Evolutionary conservation across 495 filamentous ascomycete genomes (phyloP).

Genomic region (Aspergillus bertholletiae): DNA sequence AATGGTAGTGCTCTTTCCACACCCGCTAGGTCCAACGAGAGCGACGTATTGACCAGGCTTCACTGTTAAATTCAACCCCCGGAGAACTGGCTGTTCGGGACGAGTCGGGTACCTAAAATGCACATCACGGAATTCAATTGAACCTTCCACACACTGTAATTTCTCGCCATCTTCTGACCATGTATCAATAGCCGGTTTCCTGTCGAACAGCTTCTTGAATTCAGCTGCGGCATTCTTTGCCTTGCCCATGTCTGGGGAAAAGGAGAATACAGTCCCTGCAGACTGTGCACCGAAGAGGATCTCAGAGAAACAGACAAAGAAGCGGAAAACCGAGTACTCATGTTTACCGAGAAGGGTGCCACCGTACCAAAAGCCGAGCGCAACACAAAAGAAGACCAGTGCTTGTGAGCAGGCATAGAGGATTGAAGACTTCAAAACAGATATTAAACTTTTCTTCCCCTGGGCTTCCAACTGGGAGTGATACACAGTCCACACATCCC

Average conservation of each 20-base stretch:
- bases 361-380: slow-evolving; percentile 94
- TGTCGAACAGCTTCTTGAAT: slow-evolving; percentile 76
- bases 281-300: slow-evolving; percentile 82
- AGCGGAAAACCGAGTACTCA: slow-evolving; percentile 72
- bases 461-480: slow-evolving; percentile 63
- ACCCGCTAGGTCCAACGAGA: slow-evolving; percentile 77
- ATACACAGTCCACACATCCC: slow-evolving; percentile 73
- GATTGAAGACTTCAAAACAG: slow-evolving; percentile 61
- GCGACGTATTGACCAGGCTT: slow-evolving; percentile 76
- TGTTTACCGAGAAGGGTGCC: slow-evolving; percentile 67
- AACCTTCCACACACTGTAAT: slow-evolving; percentile 57
- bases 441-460: slow-evolving; percentile 56
- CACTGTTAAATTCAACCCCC: slow-evolving; percentile 67
- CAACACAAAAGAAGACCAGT: slow-evolving; percentile 75
- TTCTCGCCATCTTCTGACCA: slow-evolving; percentile 73
- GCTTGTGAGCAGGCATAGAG: slow-evolving; percentile 80
- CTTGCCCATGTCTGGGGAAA: slow-evolving; percentile 84
- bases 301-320: slow-evolving; percentile 79
- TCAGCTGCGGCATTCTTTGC: slow-evolving; percentile 74
- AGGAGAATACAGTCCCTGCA: slow-evolving; percentile 84
- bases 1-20: slow-evolving; percentile 82
- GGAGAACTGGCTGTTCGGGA: slow-evolving; percentile 74
- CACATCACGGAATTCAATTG: slow-evolving; percentile 74
- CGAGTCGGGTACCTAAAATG: slow-evolving; percentile 80
- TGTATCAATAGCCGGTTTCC: slow-evolving; percentile 70